Evolutionary conservation across 2,329 filamentous ascomycete genomes (phyloP), one percentile per base, ranked within the genome.

Genomic region (Blastomyces percursus): DNA sequence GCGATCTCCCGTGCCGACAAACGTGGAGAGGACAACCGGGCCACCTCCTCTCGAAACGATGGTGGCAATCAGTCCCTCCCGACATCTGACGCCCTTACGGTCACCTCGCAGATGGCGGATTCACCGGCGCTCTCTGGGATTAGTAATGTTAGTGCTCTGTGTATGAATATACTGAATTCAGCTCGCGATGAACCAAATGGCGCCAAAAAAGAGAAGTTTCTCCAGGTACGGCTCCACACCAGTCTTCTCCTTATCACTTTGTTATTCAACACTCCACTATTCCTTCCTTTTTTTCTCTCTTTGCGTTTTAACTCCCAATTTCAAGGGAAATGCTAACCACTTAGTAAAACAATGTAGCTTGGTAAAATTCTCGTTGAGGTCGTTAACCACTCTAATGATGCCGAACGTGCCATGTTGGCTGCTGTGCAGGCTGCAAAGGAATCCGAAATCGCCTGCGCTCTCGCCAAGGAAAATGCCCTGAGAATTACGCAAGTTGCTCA

Each of bases 331-430:
- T 42, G 1, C 40, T 42, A 19, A 42, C 40, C 38, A 16, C 51
- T 21, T 35, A 4, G 6, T 11, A 21, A 57, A 38, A 44, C 24
- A n/a, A 51, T 19, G 35, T 63, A 64, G 63, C 58, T 68, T 7
- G 67, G 64, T 14, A 65, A 64, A 61, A 64, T 65, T 42, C 66
- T 67, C 38, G 65, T 68, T 51, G 66, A 68, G 50, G 62, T 65
- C 0, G 64, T 68, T n/a, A 68, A 68, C 46, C 57, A 67, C 52
- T 65, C 64, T n/a, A 64, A 68, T 48, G 66, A 68, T 50, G 67
- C 67, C 0, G 66, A 68, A 32, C 65, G 65, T 46, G 62, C 67
- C n/a, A 68, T 68, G 67, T 57, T 68, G 7, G 62, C 59, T 6
- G 67, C 67, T 21, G 62, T 66, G 35, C 66, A 67, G 54, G 66